Conservation (phyloP, 1,284 basidiomycete genomes). For the Phenoliferia sp. region DNA sequence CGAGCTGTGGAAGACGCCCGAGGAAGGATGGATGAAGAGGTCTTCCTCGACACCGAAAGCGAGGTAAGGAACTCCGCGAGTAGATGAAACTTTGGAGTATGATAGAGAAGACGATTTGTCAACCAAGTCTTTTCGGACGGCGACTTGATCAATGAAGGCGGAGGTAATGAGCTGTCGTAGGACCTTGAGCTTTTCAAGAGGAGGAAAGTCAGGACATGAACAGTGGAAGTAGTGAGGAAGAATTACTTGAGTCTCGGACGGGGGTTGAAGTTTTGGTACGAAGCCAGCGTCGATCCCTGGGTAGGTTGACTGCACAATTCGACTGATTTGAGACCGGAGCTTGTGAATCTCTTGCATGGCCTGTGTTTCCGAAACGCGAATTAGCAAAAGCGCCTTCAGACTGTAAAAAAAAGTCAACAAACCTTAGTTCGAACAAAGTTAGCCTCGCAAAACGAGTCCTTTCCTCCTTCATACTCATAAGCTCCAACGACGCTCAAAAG, state of each 20-base stretch:
- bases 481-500: conserved; percentile 89
- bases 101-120: conserved; percentile 46
- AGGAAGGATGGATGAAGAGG: conserved; percentile 89
- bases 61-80: conserved; percentile 76
- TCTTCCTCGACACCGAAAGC: conserved; percentile 78
- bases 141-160: conserved; percentile 93
- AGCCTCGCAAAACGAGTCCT: conserved; percentile 71
- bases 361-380: conserved; percentile 46
- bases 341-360: conserved; percentile 99
- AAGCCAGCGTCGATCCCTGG: conserved; percentile 58
- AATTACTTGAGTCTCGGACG: conserved; percentile 64
- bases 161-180: conserved; percentile 83
- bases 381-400: conserved; percentile 1
- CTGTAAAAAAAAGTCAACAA: conserved; percentile 22
- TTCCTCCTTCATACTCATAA: conserved; percentile 83
- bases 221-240: background rate
- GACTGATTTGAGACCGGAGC: conserved; percentile 81
- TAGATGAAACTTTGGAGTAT: conserved; percentile 66
- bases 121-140: conserved; percentile 80
- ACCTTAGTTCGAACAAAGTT: conserved; percentile 93
- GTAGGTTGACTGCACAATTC: conserved; percentile 69
- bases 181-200: conserved; percentile 77
- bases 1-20: conserved; percentile 60
- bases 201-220: conserved; percentile 52
- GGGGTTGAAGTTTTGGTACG: conserved; percentile 60